Conservation (phyloP, 331 rosid species). For the Pyrus hybrid region DNA sequence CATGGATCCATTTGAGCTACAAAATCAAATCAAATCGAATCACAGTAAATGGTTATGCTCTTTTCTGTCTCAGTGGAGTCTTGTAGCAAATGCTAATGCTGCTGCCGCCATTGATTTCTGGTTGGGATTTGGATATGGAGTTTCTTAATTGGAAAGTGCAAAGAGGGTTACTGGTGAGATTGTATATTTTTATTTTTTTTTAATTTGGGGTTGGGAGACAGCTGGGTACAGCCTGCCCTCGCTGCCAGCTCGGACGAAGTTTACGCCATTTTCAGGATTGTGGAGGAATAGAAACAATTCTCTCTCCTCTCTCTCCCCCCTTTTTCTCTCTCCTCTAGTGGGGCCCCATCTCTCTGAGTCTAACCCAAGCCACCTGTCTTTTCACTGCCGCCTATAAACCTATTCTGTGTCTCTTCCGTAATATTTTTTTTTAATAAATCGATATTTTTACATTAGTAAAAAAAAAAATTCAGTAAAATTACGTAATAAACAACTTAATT, state of each 20-base stretch:
- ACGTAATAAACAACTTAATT: rapidly evolving
- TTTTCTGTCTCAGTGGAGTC: background rate
- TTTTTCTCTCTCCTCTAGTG: background rate
- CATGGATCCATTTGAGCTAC: slow-evolving; percentile 72
- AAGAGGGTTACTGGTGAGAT: no score
- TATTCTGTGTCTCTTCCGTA: no score
- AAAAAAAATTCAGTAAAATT: rapidly evolving
- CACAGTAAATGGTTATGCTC: background rate
- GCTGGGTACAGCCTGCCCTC: slow-evolving; percentile 72
- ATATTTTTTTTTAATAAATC: no score
- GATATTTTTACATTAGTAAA: no score
- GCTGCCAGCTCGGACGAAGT: slow-evolving; percentile 40
- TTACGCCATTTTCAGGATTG: slow-evolving; percentile 27
- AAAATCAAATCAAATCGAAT: background rate
- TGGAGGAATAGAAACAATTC: background rate
- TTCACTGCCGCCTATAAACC: no score
- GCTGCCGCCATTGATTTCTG: background rate
- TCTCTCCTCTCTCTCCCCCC: background rate
- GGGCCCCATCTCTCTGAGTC: background rate
- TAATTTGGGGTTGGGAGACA: slow-evolving; percentile 41
- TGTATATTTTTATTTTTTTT: background rate
- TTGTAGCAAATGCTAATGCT: background rate
- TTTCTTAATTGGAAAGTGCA: background rate
- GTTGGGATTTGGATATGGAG: background rate
- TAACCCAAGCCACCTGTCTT: no score